Evolutionary conservation across 192 early-diverging fungal genomes (phyloP).

Genomic region (Mycoemilia scoparia): DNA sequence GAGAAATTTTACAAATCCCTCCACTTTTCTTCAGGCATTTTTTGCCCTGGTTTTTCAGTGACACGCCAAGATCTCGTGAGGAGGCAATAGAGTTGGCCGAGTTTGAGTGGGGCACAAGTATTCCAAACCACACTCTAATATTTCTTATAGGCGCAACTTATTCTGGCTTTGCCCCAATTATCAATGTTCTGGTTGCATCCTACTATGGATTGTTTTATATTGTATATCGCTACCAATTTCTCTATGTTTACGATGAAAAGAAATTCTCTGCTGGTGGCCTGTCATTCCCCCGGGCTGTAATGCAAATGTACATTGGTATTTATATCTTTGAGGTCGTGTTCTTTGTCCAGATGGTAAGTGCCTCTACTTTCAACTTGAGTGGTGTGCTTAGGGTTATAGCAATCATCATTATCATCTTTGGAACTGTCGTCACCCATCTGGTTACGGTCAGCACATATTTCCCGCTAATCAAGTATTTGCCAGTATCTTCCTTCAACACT

Average conservation of each 20-base stretch:
- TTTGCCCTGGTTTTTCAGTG: constrained; percentile 31
- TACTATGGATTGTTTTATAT: constrained; percentile 57
- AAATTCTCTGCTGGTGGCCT: constrained; percentile 38
- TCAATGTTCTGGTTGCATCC: constrained; percentile 50
- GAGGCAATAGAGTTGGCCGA: constrained; percentile 27
- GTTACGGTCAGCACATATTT: constrained; percentile 38
- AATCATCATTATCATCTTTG: constrained; percentile 16
- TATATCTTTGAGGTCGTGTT: constrained; percentile 59
- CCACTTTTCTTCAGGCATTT: constrained; percentile 46
- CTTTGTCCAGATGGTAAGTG: constrained; percentile 45
- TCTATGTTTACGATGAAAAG: constrained; percentile 46
- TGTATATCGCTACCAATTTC: constrained; percentile 67
- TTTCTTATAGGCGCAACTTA: constrained; percentile 63
- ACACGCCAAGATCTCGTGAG: constrained; percentile 51
- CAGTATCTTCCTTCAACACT: too few relatives aligned
- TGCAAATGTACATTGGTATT: constrained; percentile 43
- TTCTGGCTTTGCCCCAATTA: constrained; percentile 58
- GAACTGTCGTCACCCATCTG: constrained; percentile 30
- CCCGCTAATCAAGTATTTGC: constrained; percentile 33
- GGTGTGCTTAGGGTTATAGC: constrained; percentile 26
- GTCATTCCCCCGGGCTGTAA: constrained; percentile 38
- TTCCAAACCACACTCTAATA: constrained; percentile 48
- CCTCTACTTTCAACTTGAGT: constrained; percentile 17
- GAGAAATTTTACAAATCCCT: constrained; percentile 47
- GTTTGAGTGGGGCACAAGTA: constrained; percentile 38